phyloP scores from a whole-genome alignment of 2,329 filamentous ascomycete species.

The Pestalotiopsis sp. region DNA sequence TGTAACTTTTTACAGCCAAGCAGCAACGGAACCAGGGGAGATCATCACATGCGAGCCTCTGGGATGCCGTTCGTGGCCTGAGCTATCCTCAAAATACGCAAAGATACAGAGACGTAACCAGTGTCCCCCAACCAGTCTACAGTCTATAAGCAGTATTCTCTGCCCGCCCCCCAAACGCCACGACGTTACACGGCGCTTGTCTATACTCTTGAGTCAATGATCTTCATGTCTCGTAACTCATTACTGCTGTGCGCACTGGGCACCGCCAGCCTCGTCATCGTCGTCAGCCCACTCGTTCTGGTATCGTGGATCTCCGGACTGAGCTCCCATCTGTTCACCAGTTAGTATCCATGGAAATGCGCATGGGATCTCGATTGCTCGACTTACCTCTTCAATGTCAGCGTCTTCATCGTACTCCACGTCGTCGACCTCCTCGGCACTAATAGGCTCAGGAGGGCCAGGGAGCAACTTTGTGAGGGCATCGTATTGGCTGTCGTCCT shows the following conservation, averaged over 20 bases:
- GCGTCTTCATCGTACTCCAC: conserved; percentile 84
- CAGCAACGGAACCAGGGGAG: background rate
- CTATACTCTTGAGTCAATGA: conserved; percentile 19
- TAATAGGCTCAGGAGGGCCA: conserved; percentile 58
- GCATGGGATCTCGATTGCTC: background rate
- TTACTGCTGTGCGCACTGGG: conserved; percentile 77
- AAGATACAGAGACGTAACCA: background rate
- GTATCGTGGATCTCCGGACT: conserved; percentile 67
- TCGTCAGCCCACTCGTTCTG: conserved; percentile 72
- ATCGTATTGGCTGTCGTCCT: conserved; percentile 68
- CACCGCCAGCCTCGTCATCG: conserved; percentile 64
- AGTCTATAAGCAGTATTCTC: background rate
- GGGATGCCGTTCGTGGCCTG: background rate
- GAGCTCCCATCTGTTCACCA: conserved; percentile 64
- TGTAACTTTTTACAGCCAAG: background rate
- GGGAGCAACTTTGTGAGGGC: conserved; percentile 78
- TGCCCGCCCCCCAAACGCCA: background rate
- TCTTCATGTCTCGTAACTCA: conserved; percentile 30
- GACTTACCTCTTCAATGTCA: conserved; percentile 74
- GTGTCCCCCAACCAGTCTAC: background rate
- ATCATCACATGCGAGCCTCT: background rate
- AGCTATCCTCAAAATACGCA: background rate
- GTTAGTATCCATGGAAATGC: conserved; percentile 25
- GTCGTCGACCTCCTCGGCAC: conserved; percentile 79
- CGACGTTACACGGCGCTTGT: conserved; percentile 8